Percentiles rank a stretch among this genome's conserved stretches.
These are phyloP conservation scores for Centella asiatica DNA, from an alignment of 129 eudicot genomes.

Conservation along the genomic window DNA sequence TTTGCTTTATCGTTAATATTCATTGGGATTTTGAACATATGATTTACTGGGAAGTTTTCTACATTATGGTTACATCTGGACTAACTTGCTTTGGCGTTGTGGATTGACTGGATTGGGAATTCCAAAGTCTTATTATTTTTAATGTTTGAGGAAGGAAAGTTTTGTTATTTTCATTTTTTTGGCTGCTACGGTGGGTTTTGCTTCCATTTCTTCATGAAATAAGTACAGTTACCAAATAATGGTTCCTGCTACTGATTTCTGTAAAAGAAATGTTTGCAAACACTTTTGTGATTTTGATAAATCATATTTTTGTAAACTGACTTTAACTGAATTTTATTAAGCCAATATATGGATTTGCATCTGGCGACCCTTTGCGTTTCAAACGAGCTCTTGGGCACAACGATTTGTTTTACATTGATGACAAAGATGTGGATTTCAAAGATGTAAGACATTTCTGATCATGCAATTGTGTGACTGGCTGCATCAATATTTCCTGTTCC, in stretches of 20 bases:
- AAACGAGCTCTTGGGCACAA: constrained; percentile 66
- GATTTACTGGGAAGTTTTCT: neutral
- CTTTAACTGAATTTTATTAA: constrained; percentile 16
- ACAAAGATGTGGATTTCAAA: constrained; percentile 60
- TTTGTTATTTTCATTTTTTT: too few species aligned
- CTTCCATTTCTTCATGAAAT: too few species aligned
- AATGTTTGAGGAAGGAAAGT: too few species aligned
- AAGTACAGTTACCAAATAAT: too few species aligned
- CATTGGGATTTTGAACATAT: neutral
- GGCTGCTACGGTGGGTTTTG: too few species aligned
- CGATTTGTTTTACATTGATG: constrained; percentile 60
- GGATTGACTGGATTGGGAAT: too few species aligned
- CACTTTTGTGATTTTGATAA: neutral
- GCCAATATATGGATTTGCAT: constrained; percentile 70
- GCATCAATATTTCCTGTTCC: constrained; percentile 1
- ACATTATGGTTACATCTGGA: too few species aligned
- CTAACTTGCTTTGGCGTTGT: too few species aligned
- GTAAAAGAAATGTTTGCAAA: too few species aligned
- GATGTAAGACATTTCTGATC: constrained; percentile 32
- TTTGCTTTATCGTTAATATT: neutral
- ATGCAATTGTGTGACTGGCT: neutral
- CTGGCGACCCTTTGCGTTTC: constrained; percentile 67
- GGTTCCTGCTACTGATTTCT: too few species aligned
- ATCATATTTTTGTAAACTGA: neutral
- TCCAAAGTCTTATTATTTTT: too few species aligned